Base-by-base conservation (phyloP, 306 rosid species). In the Alnus glutinosa region DNA sequence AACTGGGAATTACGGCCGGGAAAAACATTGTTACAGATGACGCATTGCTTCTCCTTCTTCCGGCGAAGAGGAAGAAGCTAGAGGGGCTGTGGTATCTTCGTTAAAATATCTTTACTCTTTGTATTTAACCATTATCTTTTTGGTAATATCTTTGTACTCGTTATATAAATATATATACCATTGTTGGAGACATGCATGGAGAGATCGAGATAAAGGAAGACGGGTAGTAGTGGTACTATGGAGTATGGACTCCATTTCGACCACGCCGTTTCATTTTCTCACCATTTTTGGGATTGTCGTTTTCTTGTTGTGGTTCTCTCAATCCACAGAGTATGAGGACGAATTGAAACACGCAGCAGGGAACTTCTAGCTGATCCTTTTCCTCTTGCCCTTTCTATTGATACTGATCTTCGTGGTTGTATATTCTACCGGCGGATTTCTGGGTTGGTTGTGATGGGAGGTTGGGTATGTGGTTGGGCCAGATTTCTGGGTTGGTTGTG, bases 271-370 rank as follows among this genome's bases (percentile, higher is more conserved):
- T 15, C 98, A 87, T 49, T 79, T 94, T 70, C 77, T 92, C 11
- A 62, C 85, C 50, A 82, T 94, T 52, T 89, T 94, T 42, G 90
- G 81, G 75, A 90, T 94, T 55, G 98, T 92, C 71, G 63, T 90
- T 58, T 57, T 69, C 47, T 83, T 92, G 61, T 78, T 94, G 37
- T 94, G 91, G 85, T 58, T 90, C 37, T 92, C 98, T 51, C 88
- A 79, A 4, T 80, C 76, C 86, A 69, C 82, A 2, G 79, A 83
- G 72, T 79, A 89, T 78, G 78, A 81, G 80, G 67, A 92, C 73
- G 92, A 87, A 34, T 8, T 83, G 46, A 78, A 83, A 16, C 66
- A 52, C 36, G 67, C 91, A 2, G 72, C 87, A 46, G 32, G 75
- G 71, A 88, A 68, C 78, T 83, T 90, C 54, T 91, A 90, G 54